Conservation (phyloP, 1,139 yeast species). For the Tardiomyces digboiensis region DNA sequence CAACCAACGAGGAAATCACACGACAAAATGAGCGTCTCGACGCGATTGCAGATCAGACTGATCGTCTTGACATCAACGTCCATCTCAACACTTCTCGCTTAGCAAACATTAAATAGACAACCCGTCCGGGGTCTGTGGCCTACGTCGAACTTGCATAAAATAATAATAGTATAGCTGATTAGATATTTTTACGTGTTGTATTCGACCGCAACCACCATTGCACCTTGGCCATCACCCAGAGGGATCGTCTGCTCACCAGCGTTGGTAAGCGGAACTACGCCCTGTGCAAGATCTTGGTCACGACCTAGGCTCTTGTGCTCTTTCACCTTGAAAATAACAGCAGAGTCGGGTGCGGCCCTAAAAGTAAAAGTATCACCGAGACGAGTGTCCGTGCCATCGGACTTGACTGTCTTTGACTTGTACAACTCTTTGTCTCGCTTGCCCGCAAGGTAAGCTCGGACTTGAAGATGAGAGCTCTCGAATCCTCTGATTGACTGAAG, state of each 20-base stretch:
- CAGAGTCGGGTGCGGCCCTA: slow-evolving; percentile 53
- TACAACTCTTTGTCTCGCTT: slow-evolving; percentile 41
- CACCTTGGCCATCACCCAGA: slow-evolving; percentile 14
- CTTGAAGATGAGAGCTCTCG: slow-evolving; percentile 19
- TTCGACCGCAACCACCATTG: neutral
- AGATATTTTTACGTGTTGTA: neutral
- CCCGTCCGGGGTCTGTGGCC: too few species aligned
- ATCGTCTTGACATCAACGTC: slow-evolving; percentile 42
- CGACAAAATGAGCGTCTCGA: slow-evolving; percentile 43
- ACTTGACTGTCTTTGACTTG: slow-evolving; percentile 55
- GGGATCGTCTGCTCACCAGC: slow-evolving; percentile 20
- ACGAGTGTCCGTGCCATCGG: slow-evolving; percentile 36
- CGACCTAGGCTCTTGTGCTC: slow-evolving; percentile 73
- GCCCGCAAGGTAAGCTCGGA: slow-evolving; percentile 21
- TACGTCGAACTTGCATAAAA: neutral
- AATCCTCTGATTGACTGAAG: slow-evolving; percentile 21
- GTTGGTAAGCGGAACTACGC: slow-evolving; percentile 22
- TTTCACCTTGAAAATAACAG: slow-evolving; percentile 47
- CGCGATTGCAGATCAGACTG: slow-evolving; percentile 43
- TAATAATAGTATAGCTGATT: neutral
- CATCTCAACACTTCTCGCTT: slow-evolving; percentile 38
- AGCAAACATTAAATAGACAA: slow-evolving; percentile 27
- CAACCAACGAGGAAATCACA: slow-evolving; percentile 44
- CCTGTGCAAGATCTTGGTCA: slow-evolving; percentile 53
- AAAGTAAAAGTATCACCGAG: slow-evolving; percentile 65